Percentiles rank a stretch among this genome's conserved stretches.
phyloP scores from a whole-genome alignment of 345 rosid genomes.

The Cardamine occulta region DNA sequence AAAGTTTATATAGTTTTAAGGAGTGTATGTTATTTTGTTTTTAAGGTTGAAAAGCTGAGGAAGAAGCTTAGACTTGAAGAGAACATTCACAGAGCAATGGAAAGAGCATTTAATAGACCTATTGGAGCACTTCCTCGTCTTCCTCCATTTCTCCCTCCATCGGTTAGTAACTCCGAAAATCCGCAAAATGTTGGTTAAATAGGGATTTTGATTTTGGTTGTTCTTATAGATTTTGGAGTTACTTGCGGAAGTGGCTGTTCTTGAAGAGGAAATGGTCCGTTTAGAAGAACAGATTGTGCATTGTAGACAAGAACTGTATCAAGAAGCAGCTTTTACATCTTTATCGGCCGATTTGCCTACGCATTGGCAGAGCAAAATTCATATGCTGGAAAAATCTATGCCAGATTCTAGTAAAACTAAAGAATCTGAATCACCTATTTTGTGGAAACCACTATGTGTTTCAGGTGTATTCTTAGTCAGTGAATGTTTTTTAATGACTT shows the following conservation, averaged over 20 bases:
- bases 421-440: slow-evolving; percentile 34
- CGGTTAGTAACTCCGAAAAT: slow-evolving; percentile 51
- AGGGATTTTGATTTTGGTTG: neutral
- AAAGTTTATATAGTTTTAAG: neutral
- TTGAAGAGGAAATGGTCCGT: slow-evolving; percentile 88
- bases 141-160: slow-evolving; percentile 83
- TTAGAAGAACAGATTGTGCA: slow-evolving; percentile 83
- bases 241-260: slow-evolving; percentile 92
- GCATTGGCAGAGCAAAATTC: slow-evolving; percentile 34
- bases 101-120: slow-evolving; percentile 88
- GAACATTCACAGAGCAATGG: slow-evolving; percentile 81
- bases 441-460: slow-evolving; percentile 37
- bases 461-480: slow-evolving; percentile 46
- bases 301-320: slow-evolving; percentile 71
- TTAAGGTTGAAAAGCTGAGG: slow-evolving; percentile 80
- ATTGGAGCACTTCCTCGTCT: slow-evolving; percentile 95
- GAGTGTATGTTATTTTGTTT: slow-evolving; percentile 6
- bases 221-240: slow-evolving; percentile 73
- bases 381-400: slow-evolving; percentile 42
- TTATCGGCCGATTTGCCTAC: slow-evolving; percentile 46
- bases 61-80: slow-evolving; percentile 84
- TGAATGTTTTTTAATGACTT: neutral
- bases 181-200: neutral
- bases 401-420: slow-evolving; percentile 31
- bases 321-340: slow-evolving; percentile 70